These are phyloP conservation scores for Dactylellina drechsleri DNA, from an alignment of 2,329 filamentous ascomycete species.

Conservation along the genomic window DNA sequence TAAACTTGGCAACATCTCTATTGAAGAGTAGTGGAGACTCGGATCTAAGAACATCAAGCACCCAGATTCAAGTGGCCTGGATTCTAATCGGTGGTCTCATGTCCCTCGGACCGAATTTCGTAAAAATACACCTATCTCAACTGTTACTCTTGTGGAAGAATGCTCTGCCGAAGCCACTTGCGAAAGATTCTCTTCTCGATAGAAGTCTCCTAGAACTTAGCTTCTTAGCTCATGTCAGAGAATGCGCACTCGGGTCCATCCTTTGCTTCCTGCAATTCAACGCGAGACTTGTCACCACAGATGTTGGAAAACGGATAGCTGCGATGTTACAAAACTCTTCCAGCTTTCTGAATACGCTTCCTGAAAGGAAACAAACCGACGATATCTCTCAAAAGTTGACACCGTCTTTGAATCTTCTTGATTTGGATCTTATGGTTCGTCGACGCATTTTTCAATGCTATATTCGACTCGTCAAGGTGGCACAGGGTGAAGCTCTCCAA, in stretches of 20 bases:
- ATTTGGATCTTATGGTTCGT: constrained; percentile 92
- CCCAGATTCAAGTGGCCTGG: constrained; percentile 97
- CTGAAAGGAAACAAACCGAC: constrained; percentile 81
- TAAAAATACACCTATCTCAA: constrained; percentile 97
- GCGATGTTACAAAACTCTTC: constrained; percentile 96
- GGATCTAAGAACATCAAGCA: constrained; percentile 88
- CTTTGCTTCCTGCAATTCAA: constrained; percentile 94
- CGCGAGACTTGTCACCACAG: constrained; percentile 86
- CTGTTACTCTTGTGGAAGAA: constrained; percentile 96
- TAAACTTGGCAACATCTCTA: constrained; percentile 89
- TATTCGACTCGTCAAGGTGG: constrained; percentile 86
- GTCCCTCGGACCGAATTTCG: constrained; percentile 96
- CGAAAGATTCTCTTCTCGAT: constrained; percentile 87
- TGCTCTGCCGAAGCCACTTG: constrained; percentile 90
- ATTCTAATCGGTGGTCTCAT: constrained; percentile 95
- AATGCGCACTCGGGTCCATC: constrained; percentile 91
- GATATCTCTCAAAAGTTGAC: constrained; percentile 85
- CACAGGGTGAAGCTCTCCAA: constrained; percentile 86
- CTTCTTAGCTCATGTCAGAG: constrained; percentile 91
- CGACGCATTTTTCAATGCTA: constrained; percentile 94
- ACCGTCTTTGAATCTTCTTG: constrained; percentile 85
- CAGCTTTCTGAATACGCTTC: constrained; percentile 84
- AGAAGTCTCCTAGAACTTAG: constrained; percentile 87
- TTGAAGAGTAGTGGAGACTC: constrained; percentile 92
- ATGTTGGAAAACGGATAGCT: constrained; percentile 91